Evolutionary conservation across 2,329 filamentous ascomycete species (phyloP).

Genomic region (Fusarium marasasianum): DNA sequence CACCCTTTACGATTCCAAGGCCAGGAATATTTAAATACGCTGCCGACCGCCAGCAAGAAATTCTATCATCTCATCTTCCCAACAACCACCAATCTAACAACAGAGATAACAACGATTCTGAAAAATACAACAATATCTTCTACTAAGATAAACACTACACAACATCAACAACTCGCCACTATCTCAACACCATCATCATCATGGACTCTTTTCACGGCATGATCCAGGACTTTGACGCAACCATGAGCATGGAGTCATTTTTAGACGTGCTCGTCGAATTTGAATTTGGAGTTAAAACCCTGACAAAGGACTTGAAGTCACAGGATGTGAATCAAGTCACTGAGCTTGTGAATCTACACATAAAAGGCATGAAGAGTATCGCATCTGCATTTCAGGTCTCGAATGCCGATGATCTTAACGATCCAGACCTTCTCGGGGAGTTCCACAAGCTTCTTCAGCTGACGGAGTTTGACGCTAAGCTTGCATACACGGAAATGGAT

Average conservation of each 20-base stretch:
- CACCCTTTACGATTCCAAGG: too few relatives aligned
- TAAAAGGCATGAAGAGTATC: neutral
- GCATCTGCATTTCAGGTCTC: neutral
- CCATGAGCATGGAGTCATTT: neutral
- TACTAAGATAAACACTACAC: neutral
- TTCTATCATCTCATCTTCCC: neutral
- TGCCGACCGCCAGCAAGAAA: neutral
- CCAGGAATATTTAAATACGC: fast-evolving
- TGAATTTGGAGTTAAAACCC: fast-evolving
- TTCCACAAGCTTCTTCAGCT: fast-evolving
- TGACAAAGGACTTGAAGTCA: neutral
- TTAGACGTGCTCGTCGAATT: fast-evolving
- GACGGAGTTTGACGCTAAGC: neutral
- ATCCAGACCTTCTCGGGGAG: fast-evolving
- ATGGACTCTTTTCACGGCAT: neutral
- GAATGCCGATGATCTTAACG: fast-evolving
- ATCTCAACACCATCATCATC: too few relatives aligned
- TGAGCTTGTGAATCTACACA: fast-evolving
- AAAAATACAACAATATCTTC: too few relatives aligned
- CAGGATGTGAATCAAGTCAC: fast-evolving
- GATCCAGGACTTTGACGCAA: too few relatives aligned
- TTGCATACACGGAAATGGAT: neutral
- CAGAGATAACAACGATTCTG: too few relatives aligned
- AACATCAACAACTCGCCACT: fast-evolving
- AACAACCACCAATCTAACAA: neutral